Evolutionary conservation across 75 land plant species (phyloP).

Genomic region (Cupressus sempervirens): DNA sequence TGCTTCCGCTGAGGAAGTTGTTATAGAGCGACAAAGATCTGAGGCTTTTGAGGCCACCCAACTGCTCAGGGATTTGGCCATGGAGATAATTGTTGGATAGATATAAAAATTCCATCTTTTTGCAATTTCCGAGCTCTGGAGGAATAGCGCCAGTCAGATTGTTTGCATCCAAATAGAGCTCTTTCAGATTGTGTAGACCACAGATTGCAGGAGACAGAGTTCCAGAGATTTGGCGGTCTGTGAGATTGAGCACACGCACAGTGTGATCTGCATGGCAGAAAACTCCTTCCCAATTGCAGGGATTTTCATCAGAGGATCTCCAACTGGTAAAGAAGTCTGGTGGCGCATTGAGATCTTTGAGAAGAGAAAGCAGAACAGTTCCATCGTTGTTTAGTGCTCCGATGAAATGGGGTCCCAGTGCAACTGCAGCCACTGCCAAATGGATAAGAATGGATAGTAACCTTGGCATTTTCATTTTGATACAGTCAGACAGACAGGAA

Average conservation of each 20-base stretch:
- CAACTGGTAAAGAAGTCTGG: background rate
- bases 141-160: constrained; percentile 27
- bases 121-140: constrained; percentile 14
- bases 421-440: no score
- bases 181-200: constrained; percentile 14
- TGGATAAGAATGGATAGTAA: no score
- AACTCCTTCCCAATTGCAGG: constrained; percentile 15
- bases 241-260: constrained; percentile 17
- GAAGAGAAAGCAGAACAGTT: background rate
- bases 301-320: constrained; percentile 6
- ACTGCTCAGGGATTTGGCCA: constrained; percentile 23
- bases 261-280: constrained; percentile 9
- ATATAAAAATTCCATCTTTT: constrained; percentile 13
- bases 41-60: constrained; percentile 21
- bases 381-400: background rate
- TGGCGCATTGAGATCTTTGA: background rate
- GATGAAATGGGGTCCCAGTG: no score
- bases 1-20: constrained; percentile 26
- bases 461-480: background rate
- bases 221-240: constrained; percentile 13
- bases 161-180: constrained; percentile 22
- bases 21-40: constrained; percentile 13
- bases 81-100: constrained; percentile 39
- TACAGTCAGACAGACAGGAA: no score
- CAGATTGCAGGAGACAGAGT: constrained; percentile 26